Percentiles rank a stretch among this genome's conserved stretches.
Evolutionary conservation across 2,329 filamentous ascomycete genomes (phyloP).

Genomic region (Stachybotrys echinatus): DNA sequence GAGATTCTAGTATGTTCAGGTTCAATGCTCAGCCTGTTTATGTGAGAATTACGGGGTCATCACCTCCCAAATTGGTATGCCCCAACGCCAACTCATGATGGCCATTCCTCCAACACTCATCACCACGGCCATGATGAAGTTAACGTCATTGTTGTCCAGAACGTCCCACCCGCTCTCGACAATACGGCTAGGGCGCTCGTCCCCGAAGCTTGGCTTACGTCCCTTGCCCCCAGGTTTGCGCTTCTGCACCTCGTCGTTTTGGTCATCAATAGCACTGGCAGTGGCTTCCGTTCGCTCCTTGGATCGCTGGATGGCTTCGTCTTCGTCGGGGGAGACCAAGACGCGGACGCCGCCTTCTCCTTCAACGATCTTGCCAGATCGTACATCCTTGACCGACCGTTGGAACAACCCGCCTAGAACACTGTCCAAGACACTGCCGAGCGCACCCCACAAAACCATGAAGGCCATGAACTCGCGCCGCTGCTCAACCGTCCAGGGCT

Average conservation of each 20-base stretch:
- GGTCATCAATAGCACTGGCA: conserved; percentile 27
- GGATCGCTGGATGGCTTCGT: conserved; percentile 17
- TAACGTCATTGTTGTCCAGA: conserved; percentile 93
- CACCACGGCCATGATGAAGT: conserved; percentile 79
- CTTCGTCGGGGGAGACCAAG: conserved; percentile 34
- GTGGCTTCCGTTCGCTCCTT: conserved; percentile 30
- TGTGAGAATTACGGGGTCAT: neutral
- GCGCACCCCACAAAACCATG: conserved; percentile 66
- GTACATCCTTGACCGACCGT: conserved; percentile 77
- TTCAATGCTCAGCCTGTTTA: no score
- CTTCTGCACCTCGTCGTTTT: conserved; percentile 31
- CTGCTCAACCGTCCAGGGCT: conserved; percentile 43
- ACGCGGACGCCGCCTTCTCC: conserved; percentile 67
- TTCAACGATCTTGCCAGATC: conserved; percentile 83
- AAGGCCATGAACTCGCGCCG: conserved; percentile 44
- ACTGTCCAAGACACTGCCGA: conserved; percentile 83
- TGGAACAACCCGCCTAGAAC: conserved; percentile 81
- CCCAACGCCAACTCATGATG: conserved; percentile 56
- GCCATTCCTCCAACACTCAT: conserved; percentile 79
- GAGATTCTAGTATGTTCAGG: no score
- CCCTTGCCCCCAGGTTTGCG: conserved; percentile 47
- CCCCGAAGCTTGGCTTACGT: conserved; percentile 46
- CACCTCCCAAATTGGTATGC: conserved; percentile 34
- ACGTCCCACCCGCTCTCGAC: conserved; percentile 65
- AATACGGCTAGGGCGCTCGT: conserved; percentile 54